Evolutionary conservation across 208 protist genomes (phyloP).

Genomic region (Leishmania arabica): DNA sequence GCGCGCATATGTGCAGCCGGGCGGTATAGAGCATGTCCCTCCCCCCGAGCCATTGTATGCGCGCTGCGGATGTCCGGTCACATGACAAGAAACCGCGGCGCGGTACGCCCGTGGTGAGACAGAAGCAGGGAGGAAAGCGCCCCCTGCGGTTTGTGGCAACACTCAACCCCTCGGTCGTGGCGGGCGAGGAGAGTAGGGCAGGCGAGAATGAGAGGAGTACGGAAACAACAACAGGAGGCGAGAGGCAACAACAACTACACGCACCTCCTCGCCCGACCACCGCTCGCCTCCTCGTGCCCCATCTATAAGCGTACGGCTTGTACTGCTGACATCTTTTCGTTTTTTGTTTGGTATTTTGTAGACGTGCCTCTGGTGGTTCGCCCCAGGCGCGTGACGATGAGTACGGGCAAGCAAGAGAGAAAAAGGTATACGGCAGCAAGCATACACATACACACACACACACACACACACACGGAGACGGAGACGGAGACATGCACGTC

Average conservation of each 20-base stretch:
- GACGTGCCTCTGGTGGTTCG: not conserved
- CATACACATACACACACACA: not conserved
- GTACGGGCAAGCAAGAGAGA: not conserved
- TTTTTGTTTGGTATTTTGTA: not conserved
- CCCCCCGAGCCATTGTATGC: not conserved
- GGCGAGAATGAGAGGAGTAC: not conserved
- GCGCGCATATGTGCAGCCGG: not conserved
- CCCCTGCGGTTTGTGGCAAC: not conserved
- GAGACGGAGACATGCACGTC: not conserved
- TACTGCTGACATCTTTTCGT: not conserved
- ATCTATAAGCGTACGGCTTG: not conserved
- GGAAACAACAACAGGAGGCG: not conserved
- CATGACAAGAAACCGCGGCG: not conserved
- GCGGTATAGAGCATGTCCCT: not conserved
- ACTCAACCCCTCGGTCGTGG: not conserved
- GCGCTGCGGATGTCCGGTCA: not conserved
- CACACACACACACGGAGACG: not conserved
- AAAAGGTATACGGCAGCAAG: not conserved
- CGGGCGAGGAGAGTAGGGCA: not conserved
- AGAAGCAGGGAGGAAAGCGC: not conserved
- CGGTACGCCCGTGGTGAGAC: not conserved
- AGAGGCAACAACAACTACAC: not conserved
- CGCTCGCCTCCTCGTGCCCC: not conserved
- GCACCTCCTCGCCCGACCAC: not conserved
- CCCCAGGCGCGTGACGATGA: not conserved